phyloP scores from a whole-genome alignment of 2,329 filamentous ascomycete genomes.

The Coniella vitis region DNA sequence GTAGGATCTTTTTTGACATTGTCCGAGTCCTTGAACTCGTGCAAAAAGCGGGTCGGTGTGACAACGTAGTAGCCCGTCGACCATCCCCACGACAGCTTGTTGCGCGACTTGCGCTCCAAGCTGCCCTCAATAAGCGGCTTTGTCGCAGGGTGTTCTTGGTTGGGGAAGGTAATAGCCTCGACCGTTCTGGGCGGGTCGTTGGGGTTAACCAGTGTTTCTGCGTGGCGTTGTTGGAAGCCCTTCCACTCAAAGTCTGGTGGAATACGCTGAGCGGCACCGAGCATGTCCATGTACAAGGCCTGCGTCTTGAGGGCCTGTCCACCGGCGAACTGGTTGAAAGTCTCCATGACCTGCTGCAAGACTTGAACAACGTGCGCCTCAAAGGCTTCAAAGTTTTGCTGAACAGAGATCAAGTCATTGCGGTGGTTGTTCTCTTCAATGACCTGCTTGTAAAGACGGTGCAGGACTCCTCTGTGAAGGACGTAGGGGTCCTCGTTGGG shows the following conservation, averaged over 20 bases:
- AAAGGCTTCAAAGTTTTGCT: conserved; percentile 81
- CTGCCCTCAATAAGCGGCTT: conserved; percentile 80
- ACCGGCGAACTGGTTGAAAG: conserved; percentile 74
- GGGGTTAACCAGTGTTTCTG: conserved; percentile 69
- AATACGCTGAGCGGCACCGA: conserved; percentile 68
- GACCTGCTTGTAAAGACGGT: conserved; percentile 85
- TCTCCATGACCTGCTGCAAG: conserved; percentile 73
- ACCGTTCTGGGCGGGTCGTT: conserved; percentile 66
- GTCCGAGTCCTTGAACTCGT: conserved; percentile 95
- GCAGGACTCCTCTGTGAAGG: conserved; percentile 69
- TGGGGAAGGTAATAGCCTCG: conserved; percentile 73
- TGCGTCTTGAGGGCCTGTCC: conserved; percentile 77
- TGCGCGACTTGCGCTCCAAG: conserved; percentile 83
- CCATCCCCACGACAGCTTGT: conserved; percentile 73
- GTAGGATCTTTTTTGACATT: conserved; percentile 59
- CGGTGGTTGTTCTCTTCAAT: conserved; percentile 93
- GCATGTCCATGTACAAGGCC: conserved; percentile 76
- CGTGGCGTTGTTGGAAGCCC: conserved; percentile 68
- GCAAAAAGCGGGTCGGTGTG: conserved; percentile 79
- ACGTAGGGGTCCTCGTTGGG: conserved; percentile 82
- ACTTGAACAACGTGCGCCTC: conserved; percentile 80
- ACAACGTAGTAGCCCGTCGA: conserved; percentile 83
- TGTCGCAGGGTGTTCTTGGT: conserved; percentile 76
- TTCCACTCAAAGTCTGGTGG: conserved; percentile 88
- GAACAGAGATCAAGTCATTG: conserved; percentile 85